phyloP scores from a whole-genome alignment of 164 flowering plant species.

The grape (Vitis vinifera) region DNA sequence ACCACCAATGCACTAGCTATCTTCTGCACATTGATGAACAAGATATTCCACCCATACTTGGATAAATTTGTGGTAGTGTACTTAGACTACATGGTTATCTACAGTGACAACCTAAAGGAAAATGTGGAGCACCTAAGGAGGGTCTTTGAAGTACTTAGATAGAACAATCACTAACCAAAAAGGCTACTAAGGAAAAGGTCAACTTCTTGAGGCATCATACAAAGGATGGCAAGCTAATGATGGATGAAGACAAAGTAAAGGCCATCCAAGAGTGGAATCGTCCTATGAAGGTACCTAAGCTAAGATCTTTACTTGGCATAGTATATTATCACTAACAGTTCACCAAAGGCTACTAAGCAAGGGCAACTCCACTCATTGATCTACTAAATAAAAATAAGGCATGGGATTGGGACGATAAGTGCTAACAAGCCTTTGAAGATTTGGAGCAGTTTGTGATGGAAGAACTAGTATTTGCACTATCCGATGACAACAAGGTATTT shows the following conservation, averaged over 20 bases:
- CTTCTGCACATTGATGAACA: slow-evolving; percentile 1
- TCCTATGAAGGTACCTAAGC: neutral
- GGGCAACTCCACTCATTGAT: neutral
- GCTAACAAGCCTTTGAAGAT: slow-evolving; percentile 6
- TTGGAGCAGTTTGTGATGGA: neutral
- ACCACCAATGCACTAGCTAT: neutral
- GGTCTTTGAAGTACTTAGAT: neutral
- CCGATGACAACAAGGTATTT: neutral
- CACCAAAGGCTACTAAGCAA: neutral
- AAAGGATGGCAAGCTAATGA: neutral
- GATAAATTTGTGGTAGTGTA: neutral
- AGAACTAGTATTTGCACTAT: neutral
- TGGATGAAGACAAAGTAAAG: slow-evolving; percentile 4
- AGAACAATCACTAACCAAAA: neutral
- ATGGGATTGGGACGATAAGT: neutral
- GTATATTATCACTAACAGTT: slow-evolving; percentile 7
- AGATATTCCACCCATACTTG: neutral
- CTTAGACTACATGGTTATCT: slow-evolving; percentile 2
- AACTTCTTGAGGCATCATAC: slow-evolving; percentile 3
- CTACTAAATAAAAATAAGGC: slow-evolving; percentile 1
- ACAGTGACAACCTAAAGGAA: neutral
- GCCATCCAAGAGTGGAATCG: neutral
- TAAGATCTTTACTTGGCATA: slow-evolving; percentile 6
- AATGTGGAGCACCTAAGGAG: neutral
- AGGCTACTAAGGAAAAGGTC: neutral